Evolutionary conservation across 176 grass and related monocot genomes (phyloP), one percentile per base, ranked within the genome.

Genomic region (Oryza longistaminata): DNA sequence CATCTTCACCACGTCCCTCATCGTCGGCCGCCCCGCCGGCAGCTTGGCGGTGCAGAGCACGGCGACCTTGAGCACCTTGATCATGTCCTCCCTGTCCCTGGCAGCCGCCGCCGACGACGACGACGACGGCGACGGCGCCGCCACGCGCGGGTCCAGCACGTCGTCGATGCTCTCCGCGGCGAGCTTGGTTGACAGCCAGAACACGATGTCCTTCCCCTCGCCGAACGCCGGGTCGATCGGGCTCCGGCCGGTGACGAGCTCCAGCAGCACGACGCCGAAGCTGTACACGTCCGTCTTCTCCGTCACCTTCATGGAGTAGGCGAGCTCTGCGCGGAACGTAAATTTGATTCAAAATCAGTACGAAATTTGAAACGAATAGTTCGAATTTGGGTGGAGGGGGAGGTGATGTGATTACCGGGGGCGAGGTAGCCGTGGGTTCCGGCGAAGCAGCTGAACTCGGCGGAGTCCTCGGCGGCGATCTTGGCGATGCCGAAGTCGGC

Each of bases 201-300:
- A 90, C 22, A 97, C 92, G 70, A 97, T 93, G 91, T 93, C 95
- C 64, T 83, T 95, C 53, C 75, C 91, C 58, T 97, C 95, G 9
- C 95, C 95, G 70, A 93, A 97, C 33, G 74, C 52, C 34, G 73
- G n/a, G 52, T 97, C 95, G 19, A 97, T 93, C 1, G 95, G 92
- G 85, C 75, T 88, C 58, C 81, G 79, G 22, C 95, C 89, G 2
- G 92, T 97, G 27, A 91, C 44, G 46, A 97, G 77, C 88, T 97
- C 95, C 53, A 97, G 89, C 26, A 97, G 80, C 65, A 97, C 95
- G 1, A 97, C 90, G 40, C 92, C 95, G 48, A 91, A 97, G 75
- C 95, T 97, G 77, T 97, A 97, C 37, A 97, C 92, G 81, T 97
- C 95, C 46, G 88, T 91, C 89, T 97, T 97, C 70, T 97, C 91